Percentiles rank a stretch among this genome's conserved stretches.
These are phyloP conservation scores for Taphrina betulina DNA, from an alignment of 1,139 yeast species.

Conservation along the genomic window DNA sequence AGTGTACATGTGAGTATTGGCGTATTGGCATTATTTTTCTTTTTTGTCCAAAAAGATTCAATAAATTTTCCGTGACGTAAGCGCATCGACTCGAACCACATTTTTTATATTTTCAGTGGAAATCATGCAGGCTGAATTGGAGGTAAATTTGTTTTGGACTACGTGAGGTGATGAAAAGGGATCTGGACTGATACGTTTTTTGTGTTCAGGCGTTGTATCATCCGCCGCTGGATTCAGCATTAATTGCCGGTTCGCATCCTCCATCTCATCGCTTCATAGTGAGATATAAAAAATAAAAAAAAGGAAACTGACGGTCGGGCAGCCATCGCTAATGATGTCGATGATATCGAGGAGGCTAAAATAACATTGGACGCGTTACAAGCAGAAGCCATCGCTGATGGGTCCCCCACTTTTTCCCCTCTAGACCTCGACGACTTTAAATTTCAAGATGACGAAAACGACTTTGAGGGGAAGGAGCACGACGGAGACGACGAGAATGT, in stretches of 20 bases:
- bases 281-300: too few relatives aligned
- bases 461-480: background rate
- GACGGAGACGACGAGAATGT: slow-evolving; percentile 22
- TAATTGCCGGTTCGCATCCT: slow-evolving; percentile 23
- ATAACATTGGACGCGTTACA: slow-evolving; percentile 23
- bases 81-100: too few relatives aligned
- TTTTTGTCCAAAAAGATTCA: too few relatives aligned
- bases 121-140: slow-evolving; percentile 24
- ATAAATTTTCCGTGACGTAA: too few relatives aligned
- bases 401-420: background rate
- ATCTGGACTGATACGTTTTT: too few relatives aligned
- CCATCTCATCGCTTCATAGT: too few relatives aligned
- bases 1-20: too few relatives aligned
- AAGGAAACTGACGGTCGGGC: too few relatives aligned
- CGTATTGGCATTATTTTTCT: too few relatives aligned
- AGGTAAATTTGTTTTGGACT: background rate
- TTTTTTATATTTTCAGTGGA: too few relatives aligned
- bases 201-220: slow-evolving; percentile 21
- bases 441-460: slow-evolving; percentile 6
- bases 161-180: too few relatives aligned
- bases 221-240: slow-evolving; percentile 22
- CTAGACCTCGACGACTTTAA: background rate
- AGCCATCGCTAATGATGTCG: slow-evolving; percentile 33
- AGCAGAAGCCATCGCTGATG: slow-evolving; percentile 26
- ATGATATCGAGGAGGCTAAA: slow-evolving; percentile 27